Evolutionary conservation across 2,329 filamentous ascomycete genomes (phyloP).

Genomic region (Penicillium griseofulvum): DNA sequence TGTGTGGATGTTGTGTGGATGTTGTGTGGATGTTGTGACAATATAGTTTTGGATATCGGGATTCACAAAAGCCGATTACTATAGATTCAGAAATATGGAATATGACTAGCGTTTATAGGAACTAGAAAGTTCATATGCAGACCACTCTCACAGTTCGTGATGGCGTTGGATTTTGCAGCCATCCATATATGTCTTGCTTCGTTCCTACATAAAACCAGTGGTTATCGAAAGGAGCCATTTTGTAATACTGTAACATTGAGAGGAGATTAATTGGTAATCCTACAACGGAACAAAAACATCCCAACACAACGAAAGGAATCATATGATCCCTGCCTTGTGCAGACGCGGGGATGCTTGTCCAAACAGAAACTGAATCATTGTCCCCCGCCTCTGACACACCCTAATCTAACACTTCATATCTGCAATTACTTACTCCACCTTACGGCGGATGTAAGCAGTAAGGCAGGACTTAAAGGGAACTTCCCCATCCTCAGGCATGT

Average conservation of each 20-base stretch:
- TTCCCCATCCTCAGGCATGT: fast-evolving
- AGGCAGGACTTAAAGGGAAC: not conserved
- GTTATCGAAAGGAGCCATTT: not conserved
- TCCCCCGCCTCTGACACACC: not conserved
- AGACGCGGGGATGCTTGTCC: not conserved
- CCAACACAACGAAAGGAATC: not conserved
- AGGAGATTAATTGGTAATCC: not conserved
- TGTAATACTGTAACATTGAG: not conserved
- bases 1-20: no score
- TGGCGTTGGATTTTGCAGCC: not conserved
- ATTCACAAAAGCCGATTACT: no score
- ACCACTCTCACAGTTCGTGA: not conserved
- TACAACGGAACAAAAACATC: not conserved
- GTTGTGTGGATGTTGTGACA: no score
- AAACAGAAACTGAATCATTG: not conserved
- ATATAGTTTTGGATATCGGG: no score
- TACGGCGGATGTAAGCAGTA: not conserved
- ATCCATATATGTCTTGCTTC: not conserved
- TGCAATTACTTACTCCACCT: not conserved
- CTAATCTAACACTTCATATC: not conserved
- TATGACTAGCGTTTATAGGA: not conserved
- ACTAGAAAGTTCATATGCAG: not conserved
- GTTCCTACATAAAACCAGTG: not conserved
- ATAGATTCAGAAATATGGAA: not conserved
- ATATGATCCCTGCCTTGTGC: not conserved